phyloP scores from a whole-genome alignment of 495 filamentous ascomycete genomes.

The Oleoguttula mirabilis region DNA sequence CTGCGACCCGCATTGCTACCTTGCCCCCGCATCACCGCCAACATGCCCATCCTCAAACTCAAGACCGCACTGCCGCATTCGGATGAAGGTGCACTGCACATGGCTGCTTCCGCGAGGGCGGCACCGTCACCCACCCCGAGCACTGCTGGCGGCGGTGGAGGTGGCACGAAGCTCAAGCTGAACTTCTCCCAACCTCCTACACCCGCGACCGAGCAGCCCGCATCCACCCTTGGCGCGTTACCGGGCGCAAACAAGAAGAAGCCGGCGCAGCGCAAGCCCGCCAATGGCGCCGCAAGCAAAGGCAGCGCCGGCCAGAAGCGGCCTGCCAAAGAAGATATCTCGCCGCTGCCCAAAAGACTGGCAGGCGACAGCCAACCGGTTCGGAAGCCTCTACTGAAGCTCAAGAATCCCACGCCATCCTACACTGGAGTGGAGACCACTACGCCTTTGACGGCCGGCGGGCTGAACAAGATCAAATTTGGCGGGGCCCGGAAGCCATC shows the following conservation, averaged over 20 bases:
- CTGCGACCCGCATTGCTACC: too few relatives aligned
- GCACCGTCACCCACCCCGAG: neutral
- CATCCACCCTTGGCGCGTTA: neutral
- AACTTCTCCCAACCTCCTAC: constrained; percentile 21
- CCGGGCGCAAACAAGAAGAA: constrained; percentile 1
- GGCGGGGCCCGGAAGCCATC: constrained; percentile 1
- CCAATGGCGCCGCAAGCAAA: neutral
- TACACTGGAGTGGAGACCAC: neutral
- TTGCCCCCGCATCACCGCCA: too few relatives aligned
- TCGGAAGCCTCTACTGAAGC: constrained; percentile 19
- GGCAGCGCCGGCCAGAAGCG: constrained; percentile 18
- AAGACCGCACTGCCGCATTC: neutral
- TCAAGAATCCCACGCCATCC: neutral
- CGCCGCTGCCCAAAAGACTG: constrained; percentile 9
- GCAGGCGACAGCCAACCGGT: constrained; percentile 8
- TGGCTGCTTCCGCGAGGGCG: neutral
- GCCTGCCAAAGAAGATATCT: constrained; percentile 13
- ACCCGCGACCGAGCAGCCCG: constrained; percentile 11
- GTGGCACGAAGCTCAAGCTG: constrained; percentile 27
- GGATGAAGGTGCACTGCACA: neutral
- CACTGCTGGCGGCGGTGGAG: neutral
- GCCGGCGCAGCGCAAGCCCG: constrained; percentile 1
- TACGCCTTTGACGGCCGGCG: neutral
- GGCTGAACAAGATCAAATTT: constrained; percentile 20
- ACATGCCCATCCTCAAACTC: constrained; percentile 1